Conservation (phyloP, 2,329 filamentous ascomycete species). For the Hymenoscyphus fraxineus region DNA sequence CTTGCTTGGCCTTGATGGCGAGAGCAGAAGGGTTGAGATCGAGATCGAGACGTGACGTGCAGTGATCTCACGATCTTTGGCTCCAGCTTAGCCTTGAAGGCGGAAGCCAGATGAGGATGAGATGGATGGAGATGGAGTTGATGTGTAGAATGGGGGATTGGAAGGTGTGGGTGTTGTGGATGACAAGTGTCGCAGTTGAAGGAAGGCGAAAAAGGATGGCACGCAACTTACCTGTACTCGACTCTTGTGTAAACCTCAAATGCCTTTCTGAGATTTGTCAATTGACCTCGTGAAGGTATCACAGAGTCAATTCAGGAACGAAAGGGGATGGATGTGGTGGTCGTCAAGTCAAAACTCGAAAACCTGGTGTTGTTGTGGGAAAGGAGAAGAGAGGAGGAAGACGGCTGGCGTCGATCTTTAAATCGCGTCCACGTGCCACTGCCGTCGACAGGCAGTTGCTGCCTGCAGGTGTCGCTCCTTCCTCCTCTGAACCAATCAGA, state of each 20-base stretch:
- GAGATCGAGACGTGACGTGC: background rate
- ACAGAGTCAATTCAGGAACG: constrained; percentile 11
- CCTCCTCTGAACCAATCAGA: no score
- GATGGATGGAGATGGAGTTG: background rate
- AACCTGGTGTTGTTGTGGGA: constrained; percentile 8
- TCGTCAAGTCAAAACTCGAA: constrained; percentile 11
- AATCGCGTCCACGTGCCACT: no score
- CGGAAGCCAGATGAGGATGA: background rate
- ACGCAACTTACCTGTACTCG: constrained; percentile 13
- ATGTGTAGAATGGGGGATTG: background rate
- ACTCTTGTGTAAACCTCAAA: background rate
- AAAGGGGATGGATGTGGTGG: background rate
- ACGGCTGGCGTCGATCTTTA: background rate
- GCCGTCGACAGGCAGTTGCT: no score
- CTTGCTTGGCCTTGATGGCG: background rate
- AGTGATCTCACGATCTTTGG: background rate
- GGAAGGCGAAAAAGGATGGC: background rate
- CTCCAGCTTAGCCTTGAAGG: background rate
- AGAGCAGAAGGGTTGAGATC: background rate
- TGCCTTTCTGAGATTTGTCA: background rate
- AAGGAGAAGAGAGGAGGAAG: background rate
- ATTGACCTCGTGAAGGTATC: constrained; percentile 20
- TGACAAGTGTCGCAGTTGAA: background rate
- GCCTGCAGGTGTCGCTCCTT: no score
- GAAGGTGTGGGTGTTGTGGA: background rate